Base-by-base conservation (phyloP, 2,329 filamentous ascomycete genomes). In the Bisporella sp. region DNA sequence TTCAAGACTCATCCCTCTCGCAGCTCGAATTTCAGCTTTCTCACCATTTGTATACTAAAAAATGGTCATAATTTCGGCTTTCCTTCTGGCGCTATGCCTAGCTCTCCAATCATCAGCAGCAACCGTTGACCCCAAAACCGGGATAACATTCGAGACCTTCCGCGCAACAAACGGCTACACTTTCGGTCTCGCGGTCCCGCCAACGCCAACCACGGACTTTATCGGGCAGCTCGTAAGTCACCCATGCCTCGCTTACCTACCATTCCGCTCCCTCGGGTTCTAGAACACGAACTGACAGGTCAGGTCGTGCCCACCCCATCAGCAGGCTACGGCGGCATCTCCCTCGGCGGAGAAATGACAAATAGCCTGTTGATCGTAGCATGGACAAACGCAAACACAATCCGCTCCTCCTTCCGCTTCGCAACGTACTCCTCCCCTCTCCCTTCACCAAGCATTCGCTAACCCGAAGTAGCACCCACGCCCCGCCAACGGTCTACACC, bases 321-420 rank as follows among this genome's bases (percentile, higher is more conserved):
- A 39, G n/a, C 62, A 31, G 73, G 75, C 53, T 81, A 73, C 69
- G 72, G 69, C 45, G 76, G 72, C 51, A 66, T 76, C 29, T 72
- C 70, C 21, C 63, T 77, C 31, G 68, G 69, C 6, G 71, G 72
- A 4, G 59, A 63, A 30, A 79, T 79, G 76, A 56, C 70, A 41
- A 52, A 55, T 28, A 69, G 72, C 39, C 68, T 79, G 6, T 66
- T 80, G 33, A 62, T 78, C 11, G 66, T 73, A 1, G 72, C 73
- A 12, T 79, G 75, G 73, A 70, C 74, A 4, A 72, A 74, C 49
- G 70, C 67, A 2, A 65, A 72, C 41, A 61, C 66, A 6, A 65
- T 79, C 21, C 56, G 72, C 4, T 59, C 64, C 31, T 67, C 66
- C 9, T 70, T 73, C 57, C 61, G 71, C 42, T 63, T 66, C 56